Evolutionary conservation across 768 basidiomycete genomes (phyloP).

Genomic region (Nidularia pulvinata): DNA sequence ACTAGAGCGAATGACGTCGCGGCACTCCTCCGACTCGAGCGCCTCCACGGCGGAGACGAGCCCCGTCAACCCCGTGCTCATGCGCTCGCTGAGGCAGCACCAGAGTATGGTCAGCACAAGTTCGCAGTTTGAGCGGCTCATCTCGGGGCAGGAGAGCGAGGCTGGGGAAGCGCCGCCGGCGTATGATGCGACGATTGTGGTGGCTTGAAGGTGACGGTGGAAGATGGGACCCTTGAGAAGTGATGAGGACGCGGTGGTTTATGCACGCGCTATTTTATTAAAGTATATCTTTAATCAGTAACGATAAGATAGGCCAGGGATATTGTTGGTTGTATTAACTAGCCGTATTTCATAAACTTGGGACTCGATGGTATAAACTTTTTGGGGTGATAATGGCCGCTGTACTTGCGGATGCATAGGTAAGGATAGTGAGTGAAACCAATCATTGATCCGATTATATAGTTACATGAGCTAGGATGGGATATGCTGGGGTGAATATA

Average conservation of each 20-base stretch:
- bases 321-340: no score
- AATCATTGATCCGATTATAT: constrained; percentile 18
- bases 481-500: constrained; percentile 9
- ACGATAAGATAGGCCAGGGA: no score
- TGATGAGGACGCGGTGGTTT: no score
- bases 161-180: constrained; percentile 84
- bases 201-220: neutral
- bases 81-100: constrained; percentile 22
- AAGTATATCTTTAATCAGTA: no score
- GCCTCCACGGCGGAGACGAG: constrained; percentile 33
- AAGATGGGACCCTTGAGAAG: no score
- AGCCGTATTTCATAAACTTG: no score
- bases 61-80: constrained; percentile 23
- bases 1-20: constrained; percentile 27
- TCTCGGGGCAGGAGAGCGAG: constrained; percentile 82
- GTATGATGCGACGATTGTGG: constrained; percentile 37
- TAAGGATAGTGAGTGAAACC: neutral
- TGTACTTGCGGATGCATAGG: no score
- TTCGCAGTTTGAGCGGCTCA: constrained; percentile 72
- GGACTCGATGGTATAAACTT: no score
- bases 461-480: constrained; percentile 13
- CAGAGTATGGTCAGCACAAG: constrained; percentile 41
- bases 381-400: neutral
- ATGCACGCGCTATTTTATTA: no score
- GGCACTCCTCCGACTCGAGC: constrained; percentile 29